These are phyloP conservation scores for Spergularia bocconei DNA, from an alignment of 148 eudicot genomes.

Conservation along the genomic window DNA sequence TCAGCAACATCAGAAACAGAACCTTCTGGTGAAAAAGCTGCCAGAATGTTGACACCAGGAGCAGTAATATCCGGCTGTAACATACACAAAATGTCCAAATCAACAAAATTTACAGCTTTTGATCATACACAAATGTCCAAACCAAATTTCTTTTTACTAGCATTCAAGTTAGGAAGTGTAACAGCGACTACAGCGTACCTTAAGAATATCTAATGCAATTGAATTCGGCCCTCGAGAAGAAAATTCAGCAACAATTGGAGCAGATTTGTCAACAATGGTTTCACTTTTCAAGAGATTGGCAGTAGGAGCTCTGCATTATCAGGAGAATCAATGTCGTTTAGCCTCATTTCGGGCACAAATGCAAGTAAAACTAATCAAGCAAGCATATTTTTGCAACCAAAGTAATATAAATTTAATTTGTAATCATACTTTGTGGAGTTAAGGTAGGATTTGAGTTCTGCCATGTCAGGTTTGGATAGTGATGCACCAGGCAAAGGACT, in stretches of 20 bases:
- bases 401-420: not conserved
- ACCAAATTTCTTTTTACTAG: not conserved
- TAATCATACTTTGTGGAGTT: conserved; percentile 30
- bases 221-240: conserved; percentile 41
- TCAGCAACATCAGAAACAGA: not conserved
- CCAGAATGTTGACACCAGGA: conserved; percentile 65
- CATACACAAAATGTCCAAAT: not conserved
- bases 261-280: conserved; percentile 25
- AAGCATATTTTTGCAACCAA: too few relatives aligned
- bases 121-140: not conserved
- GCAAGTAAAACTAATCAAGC: not conserved
- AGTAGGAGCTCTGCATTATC: conserved; percentile 15
- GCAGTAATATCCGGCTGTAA: conserved; percentile 71
- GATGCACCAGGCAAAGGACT: conserved; percentile 26
- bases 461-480: not conserved
- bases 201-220: conserved; percentile 32
- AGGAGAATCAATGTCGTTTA: not conserved
- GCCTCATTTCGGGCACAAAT: not conserved
- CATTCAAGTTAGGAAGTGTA: too few relatives aligned
- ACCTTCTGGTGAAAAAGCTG: conserved; percentile 45
- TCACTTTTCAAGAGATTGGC: conserved; percentile 37
- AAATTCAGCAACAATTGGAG: conserved; percentile 34
- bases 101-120: too few relatives aligned
- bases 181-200: conserved; percentile 23
- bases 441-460: conserved; percentile 18